Evolutionary conservation across 139 green algal species (phyloP).

Genomic region (Trebouxia sp.): DNA sequence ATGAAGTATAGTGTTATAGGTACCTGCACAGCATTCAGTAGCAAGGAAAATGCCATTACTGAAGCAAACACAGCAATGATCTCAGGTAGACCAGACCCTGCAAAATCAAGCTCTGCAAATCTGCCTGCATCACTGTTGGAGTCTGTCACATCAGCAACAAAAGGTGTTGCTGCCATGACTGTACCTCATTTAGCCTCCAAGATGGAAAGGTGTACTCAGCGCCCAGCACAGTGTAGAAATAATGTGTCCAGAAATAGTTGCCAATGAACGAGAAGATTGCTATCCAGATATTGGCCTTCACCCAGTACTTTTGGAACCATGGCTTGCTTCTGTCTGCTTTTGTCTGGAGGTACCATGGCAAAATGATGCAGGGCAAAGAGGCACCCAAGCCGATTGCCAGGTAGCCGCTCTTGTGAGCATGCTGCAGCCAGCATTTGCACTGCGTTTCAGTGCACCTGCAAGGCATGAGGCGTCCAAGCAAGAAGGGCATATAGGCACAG

Average conservation of each 20-base stretch:
- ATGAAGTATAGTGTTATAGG: constrained; percentile 95
- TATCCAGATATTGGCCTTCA: constrained; percentile 98
- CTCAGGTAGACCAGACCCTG: too few species aligned
- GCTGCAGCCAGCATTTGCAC: constrained; percentile 22
- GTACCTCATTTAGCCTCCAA: constrained; percentile 79
- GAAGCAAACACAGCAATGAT: too few species aligned
- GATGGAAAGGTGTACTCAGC: constrained; percentile 92
- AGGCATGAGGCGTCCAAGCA: neutral
- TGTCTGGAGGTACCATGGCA: constrained; percentile 74
- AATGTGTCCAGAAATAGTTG: constrained; percentile 99
- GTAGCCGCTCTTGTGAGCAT: constrained; percentile 70
- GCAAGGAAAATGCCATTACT: neutral
- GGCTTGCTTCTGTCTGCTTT: constrained; percentile 77
- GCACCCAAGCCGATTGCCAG: constrained; percentile 77
- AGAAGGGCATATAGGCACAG: neutral
- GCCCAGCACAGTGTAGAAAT: constrained; percentile 95
- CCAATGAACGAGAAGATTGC: constrained; percentile 95
- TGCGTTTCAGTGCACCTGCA: constrained; percentile 4
- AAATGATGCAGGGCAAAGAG: constrained; percentile 72
- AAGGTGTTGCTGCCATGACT: neutral
- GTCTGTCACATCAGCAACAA: neutral
- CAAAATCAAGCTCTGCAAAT: neutral
- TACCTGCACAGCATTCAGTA: constrained; percentile 79
- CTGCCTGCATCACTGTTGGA: neutral
- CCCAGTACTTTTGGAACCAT: constrained; percentile 81